Percentiles rank a stretch among this genome's conserved stretches.
Evolutionary conservation across 306 rosid genomes (phyloP).

Genomic region (Malus sieversii): DNA sequence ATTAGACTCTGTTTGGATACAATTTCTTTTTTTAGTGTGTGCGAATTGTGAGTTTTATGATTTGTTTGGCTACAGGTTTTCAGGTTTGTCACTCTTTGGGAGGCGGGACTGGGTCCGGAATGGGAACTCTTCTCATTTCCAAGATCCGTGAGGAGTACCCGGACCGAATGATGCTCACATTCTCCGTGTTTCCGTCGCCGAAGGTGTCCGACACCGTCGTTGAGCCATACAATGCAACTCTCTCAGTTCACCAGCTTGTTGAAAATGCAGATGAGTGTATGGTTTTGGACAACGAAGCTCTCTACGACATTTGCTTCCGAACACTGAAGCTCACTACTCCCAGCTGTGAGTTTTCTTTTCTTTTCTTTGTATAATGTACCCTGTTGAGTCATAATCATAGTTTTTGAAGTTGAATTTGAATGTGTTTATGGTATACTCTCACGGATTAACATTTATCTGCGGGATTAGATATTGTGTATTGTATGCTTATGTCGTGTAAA

Average conservation of each 20-base stretch:
- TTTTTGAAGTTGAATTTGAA: background rate
- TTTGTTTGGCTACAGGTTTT: conserved; percentile 29
- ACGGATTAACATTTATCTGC: no score
- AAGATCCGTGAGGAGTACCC: conserved; percentile 58
- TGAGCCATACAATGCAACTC: conserved; percentile 58
- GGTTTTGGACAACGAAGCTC: conserved; percentile 61
- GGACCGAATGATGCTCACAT: conserved; percentile 55
- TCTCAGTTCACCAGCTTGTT: conserved; percentile 58
- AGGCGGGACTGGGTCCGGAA: conserved; percentile 62
- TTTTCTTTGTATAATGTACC: background rate
- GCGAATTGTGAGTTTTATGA: background rate
- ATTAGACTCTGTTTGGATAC: background rate
- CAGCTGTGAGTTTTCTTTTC: conserved; percentile 38
- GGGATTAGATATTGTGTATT: background rate
- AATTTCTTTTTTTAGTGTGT: background rate
- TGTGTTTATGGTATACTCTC: background rate
- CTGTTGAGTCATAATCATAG: background rate
- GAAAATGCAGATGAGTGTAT: conserved; percentile 60
- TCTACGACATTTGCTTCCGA: conserved; percentile 54
- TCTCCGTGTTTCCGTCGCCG: conserved; percentile 55
- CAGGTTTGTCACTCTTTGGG: conserved; percentile 61
- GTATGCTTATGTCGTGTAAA: background rate
- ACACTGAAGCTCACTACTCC: conserved; percentile 58
- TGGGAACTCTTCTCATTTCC: conserved; percentile 55
- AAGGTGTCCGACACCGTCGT: conserved; percentile 61